Conservation (phyloP, 176 grass and related monocot species). For the Otatea glauca region DNA sequence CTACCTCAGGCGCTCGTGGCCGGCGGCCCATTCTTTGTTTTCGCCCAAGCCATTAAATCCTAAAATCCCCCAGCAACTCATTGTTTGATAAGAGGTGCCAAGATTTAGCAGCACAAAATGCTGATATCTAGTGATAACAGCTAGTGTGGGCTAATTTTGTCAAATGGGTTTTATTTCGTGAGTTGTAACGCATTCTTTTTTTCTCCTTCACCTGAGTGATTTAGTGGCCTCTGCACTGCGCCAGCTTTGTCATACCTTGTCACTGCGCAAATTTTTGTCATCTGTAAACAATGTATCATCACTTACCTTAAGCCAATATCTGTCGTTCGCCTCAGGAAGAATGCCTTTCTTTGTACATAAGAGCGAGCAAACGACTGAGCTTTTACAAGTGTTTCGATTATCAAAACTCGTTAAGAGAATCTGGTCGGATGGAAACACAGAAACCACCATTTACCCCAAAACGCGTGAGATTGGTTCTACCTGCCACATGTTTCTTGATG, state of each 20-base stretch:
- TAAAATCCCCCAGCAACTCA: background rate
- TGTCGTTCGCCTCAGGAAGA: constrained; percentile 3
- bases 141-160: background rate
- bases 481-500: background rate
- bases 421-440: background rate
- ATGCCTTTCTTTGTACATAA: background rate
- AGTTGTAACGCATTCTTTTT: constrained; percentile 21
- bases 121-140: constrained; percentile 30
- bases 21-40: constrained; percentile 10
- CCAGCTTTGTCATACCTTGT: constrained; percentile 39
- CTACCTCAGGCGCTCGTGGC: constrained; percentile 8
- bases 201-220: background rate
- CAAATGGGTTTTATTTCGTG: constrained; percentile 26
- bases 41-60: constrained; percentile 4
- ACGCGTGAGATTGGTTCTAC: background rate
- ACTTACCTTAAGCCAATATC: constrained; percentile 3
- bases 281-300: constrained; percentile 54
- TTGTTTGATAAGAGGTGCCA: background rate
- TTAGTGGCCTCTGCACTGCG: constrained; percentile 25
- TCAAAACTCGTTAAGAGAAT: background rate
- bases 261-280: constrained; percentile 50
- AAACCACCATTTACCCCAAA: background rate
- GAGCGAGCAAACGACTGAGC: background rate
- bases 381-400: background rate
- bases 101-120: constrained; percentile 32